These are phyloP conservation scores for Euphorbia peplus DNA, from an alignment of 345 rosid genomes.

Conservation along the genomic window DNA sequence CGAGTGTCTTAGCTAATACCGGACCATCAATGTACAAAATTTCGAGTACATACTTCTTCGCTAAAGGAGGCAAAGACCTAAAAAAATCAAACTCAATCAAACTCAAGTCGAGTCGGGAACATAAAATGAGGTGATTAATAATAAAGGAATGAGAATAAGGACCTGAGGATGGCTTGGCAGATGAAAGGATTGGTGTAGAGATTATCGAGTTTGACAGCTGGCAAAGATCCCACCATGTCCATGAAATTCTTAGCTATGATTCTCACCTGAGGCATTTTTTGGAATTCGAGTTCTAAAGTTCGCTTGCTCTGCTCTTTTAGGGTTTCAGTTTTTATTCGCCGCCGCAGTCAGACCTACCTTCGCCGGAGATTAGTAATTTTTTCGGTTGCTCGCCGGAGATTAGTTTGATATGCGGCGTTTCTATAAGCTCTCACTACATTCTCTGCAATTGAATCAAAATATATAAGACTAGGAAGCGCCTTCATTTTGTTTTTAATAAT, in stretches of 20 bases:
- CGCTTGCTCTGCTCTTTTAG: no score
- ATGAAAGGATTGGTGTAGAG: conserved; percentile 81
- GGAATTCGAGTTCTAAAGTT: neutral
- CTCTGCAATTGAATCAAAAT: neutral
- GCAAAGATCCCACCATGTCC: conserved; percentile 96
- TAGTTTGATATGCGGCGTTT: neutral
- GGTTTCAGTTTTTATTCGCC: neutral
- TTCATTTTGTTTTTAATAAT: no score
- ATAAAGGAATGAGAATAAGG: neutral
- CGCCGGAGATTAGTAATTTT: neutral
- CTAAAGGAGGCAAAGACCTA: conserved; percentile 89
- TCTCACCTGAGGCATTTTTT: conserved; percentile 76
- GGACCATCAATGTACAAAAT: conserved; percentile 58
- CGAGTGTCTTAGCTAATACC: conserved; percentile 47
- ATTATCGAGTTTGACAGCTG: conserved; percentile 76
- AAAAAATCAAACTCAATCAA: conserved; percentile 1
- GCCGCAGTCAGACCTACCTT: neutral
- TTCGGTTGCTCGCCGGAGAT: neutral
- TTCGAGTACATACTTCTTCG: conserved; percentile 79
- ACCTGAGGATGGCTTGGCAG: conserved; percentile 96
- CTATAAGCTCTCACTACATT: neutral
- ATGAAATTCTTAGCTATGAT: conserved; percentile 85
- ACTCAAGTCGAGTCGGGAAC: no score
- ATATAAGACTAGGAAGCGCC: no score
- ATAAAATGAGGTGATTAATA: no score